Base-by-base conservation (phyloP, 164 flowering plant genomes). In the Vitis cinerea region DNA sequence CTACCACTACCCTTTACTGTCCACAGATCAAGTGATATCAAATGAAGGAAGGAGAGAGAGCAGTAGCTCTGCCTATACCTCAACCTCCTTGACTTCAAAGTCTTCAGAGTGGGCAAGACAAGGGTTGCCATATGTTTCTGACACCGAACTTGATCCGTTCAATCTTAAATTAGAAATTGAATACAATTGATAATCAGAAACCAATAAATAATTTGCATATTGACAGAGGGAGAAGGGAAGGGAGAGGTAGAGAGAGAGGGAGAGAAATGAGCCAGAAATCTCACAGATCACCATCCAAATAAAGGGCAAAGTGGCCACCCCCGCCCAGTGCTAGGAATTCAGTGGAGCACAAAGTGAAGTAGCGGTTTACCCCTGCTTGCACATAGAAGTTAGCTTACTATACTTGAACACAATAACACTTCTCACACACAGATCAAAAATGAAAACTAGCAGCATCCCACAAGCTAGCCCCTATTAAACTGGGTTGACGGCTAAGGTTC, bases 251-350 rank as follows among this genome's bases (percentile, higher is more conserved):
- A 23, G 27, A 23, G 27, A 23, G 27, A 23, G 27, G 27, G 29
- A 44, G 1, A 64, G 8, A 23, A 50, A 52, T 44, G 51, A n/a
- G 48, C n/a, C 15, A 75, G 65, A 70, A 65, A 66, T 69, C 97
- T 90, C 78, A 96, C 98, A 96, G 82, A 71, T 93, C 99, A 63
- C 85, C 80, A 57, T 92, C 99, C 80, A 96, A 77, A 83, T 93
- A 96, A 14, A 96, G 88, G 13, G 99, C 99, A 78, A 96, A 96
- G 72, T 93, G 99, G 71, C 92, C 82, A 60, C 99, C 99, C 9
- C 99, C 99, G 61, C 99, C 99, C 77, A 96, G 56, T 64, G 99
- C 99, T 57, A 96, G 76, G 78, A 81, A 92, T 56, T 92, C 92
- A 11, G 84, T 69, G 11, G 93, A 81, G 83, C 99, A 96, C 60